A percentile compares a stretch with the other conserved stretches of the same genome.
Conservation (phyloP, 768 basidiomycete species). For the Brasilioporus rufonigricans region DNA sequence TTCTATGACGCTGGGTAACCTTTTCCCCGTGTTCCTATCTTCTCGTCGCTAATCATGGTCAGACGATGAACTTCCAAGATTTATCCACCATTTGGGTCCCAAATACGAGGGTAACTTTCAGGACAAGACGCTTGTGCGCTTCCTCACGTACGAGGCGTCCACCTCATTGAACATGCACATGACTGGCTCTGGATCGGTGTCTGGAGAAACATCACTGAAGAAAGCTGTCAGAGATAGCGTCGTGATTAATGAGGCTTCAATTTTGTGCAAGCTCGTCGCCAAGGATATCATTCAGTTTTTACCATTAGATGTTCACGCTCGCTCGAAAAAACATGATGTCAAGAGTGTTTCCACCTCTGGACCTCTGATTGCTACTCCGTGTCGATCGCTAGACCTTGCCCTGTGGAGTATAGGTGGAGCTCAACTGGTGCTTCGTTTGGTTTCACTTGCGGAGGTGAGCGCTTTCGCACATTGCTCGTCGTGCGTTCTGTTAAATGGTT, state of each 20-base stretch:
- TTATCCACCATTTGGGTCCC: slow-evolving; percentile 81
- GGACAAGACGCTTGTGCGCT: slow-evolving; percentile 63
- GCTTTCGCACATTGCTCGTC: background rate
- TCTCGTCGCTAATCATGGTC: slow-evolving; percentile 12
- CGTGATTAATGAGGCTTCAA: slow-evolving; percentile 36
- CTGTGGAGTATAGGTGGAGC: slow-evolving; percentile 85
- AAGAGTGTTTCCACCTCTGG: slow-evolving; percentile 32
- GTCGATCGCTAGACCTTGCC: slow-evolving; percentile 65
- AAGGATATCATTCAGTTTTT: slow-evolving; percentile 12
- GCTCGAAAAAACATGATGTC: background rate
- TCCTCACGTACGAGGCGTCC: slow-evolving; percentile 82
- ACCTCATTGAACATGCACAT: slow-evolving; percentile 83
- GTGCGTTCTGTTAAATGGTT: background rate
- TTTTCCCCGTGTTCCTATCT: background rate
- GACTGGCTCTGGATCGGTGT: slow-evolving; percentile 45
- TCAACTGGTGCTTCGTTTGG: slow-evolving; percentile 64
- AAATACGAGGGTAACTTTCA: slow-evolving; percentile 77
- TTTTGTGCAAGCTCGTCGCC: slow-evolving; percentile 42
- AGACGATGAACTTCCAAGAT: slow-evolving; percentile 71
- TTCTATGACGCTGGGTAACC: slow-evolving; percentile 53
- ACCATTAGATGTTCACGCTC: slow-evolving; percentile 9
- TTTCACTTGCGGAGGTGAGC: slow-evolving; percentile 72
- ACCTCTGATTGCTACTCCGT: slow-evolving; percentile 59
- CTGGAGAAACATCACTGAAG: slow-evolving; percentile 37
- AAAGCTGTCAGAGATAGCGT: slow-evolving; percentile 42